These are phyloP conservation scores for Pseudogymnoascus sp. DNA, from an alignment of 2,329 filamentous ascomycete genomes.

Conservation along the genomic window DNA sequence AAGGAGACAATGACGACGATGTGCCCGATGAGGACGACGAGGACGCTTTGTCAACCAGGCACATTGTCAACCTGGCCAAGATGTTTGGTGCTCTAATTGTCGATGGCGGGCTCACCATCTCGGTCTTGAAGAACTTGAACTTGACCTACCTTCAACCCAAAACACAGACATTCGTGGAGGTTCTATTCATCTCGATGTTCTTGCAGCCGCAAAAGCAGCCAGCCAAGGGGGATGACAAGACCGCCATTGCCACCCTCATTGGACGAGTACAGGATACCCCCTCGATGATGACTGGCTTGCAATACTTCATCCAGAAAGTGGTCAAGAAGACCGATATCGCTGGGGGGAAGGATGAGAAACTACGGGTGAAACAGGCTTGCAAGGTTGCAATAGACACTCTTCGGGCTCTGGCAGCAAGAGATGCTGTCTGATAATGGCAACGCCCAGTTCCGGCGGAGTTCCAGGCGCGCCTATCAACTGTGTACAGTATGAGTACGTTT, in stretches of 20 bases:
- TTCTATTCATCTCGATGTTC: conserved; percentile 69
- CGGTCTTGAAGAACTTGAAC: conserved; percentile 62
- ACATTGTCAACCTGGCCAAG: conserved; percentile 60
- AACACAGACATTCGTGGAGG: conserved; percentile 70
- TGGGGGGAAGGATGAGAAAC: conserved; percentile 39
- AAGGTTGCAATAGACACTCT: conserved; percentile 33
- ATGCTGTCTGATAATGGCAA: conserved; percentile 9
- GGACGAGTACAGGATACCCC: conserved; percentile 53
- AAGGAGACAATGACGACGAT: conserved; percentile 52
- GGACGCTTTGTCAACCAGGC: conserved; percentile 43
- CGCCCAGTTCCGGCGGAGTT: conserved; percentile 11
- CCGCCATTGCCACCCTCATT: conserved; percentile 58
- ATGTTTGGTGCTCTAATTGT: conserved; percentile 56
- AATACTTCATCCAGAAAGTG: conserved; percentile 71
- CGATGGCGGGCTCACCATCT: conserved; percentile 50
- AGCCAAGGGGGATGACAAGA: conserved; percentile 43
- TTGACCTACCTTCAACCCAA: conserved; percentile 69
- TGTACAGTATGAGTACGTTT: not conserved
- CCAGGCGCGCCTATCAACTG: not conserved
- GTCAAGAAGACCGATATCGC: conserved; percentile 57
- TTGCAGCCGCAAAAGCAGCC: conserved; percentile 51
- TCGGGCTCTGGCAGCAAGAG: conserved; percentile 18
- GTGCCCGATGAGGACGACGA: conserved; percentile 53
- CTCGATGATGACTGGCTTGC: conserved; percentile 63
- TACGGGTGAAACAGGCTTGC: conserved; percentile 40